Evolutionary conservation across 2,329 filamentous ascomycete genomes (phyloP).

Genomic region (Ceratocystis diversiconidia): DNA sequence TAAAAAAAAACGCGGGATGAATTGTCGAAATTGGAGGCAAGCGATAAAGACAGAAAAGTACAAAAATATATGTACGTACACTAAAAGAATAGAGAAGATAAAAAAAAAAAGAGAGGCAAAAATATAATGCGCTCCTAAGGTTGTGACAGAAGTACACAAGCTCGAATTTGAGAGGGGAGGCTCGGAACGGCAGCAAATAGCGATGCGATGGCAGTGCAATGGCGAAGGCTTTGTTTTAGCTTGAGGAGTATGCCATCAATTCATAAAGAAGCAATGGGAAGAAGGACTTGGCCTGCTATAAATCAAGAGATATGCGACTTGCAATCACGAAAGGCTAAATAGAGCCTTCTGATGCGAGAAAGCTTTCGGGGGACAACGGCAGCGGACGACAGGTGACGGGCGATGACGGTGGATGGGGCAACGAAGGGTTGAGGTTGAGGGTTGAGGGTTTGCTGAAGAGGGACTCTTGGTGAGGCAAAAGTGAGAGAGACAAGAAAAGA

Average conservation of each 20-base stretch:
- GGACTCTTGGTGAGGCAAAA: neutral
- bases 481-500: neutral
- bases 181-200: neutral
- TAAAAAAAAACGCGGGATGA: neutral
- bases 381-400: neutral
- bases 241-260: neutral
- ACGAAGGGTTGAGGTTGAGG: neutral
- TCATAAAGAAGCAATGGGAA: neutral
- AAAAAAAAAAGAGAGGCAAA: neutral
- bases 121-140: neutral
- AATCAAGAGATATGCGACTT: constrained; percentile 8
- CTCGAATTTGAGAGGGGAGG: neutral
- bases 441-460: neutral
- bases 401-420: neutral
- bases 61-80: neutral
- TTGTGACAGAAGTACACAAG: neutral
- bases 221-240: neutral
- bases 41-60: neutral
- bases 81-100: neutral
- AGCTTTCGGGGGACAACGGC: neutral
- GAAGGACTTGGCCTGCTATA: neutral
- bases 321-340: constrained; percentile 2
- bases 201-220: neutral
- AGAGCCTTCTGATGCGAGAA: constrained; percentile 2
- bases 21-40: neutral